Base-by-base conservation (phyloP, 352 stramenopile genomes). In the Thalassiosira mediterranea region DNA sequence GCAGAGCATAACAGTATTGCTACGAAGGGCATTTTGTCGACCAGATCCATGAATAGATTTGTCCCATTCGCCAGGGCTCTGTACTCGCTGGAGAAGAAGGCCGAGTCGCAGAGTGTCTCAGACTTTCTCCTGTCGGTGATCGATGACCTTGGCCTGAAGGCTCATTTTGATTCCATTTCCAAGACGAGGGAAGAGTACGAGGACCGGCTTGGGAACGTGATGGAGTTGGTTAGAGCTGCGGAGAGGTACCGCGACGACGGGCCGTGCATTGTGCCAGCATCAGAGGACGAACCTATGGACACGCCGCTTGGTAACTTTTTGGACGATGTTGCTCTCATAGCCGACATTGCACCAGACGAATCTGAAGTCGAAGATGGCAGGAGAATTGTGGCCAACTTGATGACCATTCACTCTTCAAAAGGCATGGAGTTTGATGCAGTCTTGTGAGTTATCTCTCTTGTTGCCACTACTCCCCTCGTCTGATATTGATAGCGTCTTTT, bases 381-480 rank as follows among this genome's bases (percentile, higher is more conserved):
- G 23, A 46, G 68, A 19, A 57, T 90, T 29, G 63, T 89, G 11
- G 86, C 73, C 0, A 88, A 85, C 52, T 72, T 95, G 15, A 93
- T 94, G 84, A 94, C 90, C 13, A 88, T 95, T 40, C 90, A 95
- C 72, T 84, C 84, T 15, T 88, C 79, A 46, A 95, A 95, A 76
- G 90, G 90, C 23, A 90, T 94, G 71, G 90, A 95, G 51, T 95
- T 94, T 67, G 87, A 95, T 72, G 85, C 72, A 37, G 90, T 95
- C 13, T 94, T 94, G 79, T 62, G 63, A 72, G 62, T 61, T 5
- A 49, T 57, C n/a, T n/a, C n/a, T n/a, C n/a, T n/a, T n/a, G n/a
- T n/a, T n/a, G n/a, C n/a, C n/a, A n/a, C n/a, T n/a, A n/a, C n/a
- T n/a, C n/a, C n/a, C n/a, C n/a, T n/a, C n/a, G n/a, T n/a, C n/a